Evolutionary conservation across 2,329 filamentous ascomycete species (phyloP).

Genomic region (Xylaria sp.): DNA sequence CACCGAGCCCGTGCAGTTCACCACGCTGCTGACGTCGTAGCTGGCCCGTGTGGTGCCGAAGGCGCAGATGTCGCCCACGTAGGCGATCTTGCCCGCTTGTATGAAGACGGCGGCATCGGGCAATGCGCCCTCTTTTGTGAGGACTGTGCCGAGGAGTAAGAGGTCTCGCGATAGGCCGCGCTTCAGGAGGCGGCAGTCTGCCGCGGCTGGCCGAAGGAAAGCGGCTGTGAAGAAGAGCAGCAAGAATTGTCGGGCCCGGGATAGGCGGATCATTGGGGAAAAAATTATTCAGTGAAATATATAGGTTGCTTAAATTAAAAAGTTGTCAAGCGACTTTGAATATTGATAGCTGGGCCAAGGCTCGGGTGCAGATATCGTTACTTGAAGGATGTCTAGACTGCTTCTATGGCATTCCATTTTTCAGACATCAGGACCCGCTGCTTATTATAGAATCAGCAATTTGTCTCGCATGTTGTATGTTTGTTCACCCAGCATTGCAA

Average conservation of each 20-base stretch:
- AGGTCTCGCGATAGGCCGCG: constrained; percentile 36
- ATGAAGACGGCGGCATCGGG: constrained; percentile 44
- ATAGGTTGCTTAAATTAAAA: neutral
- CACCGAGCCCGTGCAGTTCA: constrained; percentile 44
- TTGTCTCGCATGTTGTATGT: neutral
- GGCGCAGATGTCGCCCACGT: constrained; percentile 36
- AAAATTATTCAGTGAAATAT: neutral
- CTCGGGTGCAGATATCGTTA: neutral
- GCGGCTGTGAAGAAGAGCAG: neutral
- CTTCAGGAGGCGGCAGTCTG: constrained; percentile 33
- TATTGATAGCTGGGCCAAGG: neutral
- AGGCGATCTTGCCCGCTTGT: constrained; percentile 42
- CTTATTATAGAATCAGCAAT: neutral
- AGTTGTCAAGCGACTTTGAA: neutral
- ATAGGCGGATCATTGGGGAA: constrained; percentile 2
- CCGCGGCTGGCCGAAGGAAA: constrained; percentile 21
- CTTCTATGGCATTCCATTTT: neutral
- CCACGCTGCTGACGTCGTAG: constrained; percentile 34
- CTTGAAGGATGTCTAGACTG: neutral
- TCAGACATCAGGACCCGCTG: neutral
- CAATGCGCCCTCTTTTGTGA: constrained; percentile 49
- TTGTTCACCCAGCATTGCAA: neutral
- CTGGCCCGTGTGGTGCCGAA: constrained; percentile 1
- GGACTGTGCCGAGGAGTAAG: constrained; percentile 56
- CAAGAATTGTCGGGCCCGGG: constrained; percentile 2